Base-by-base conservation (phyloP, 2,329 filamentous ascomycete genomes). In the Ceratocystis destructans region DNA sequence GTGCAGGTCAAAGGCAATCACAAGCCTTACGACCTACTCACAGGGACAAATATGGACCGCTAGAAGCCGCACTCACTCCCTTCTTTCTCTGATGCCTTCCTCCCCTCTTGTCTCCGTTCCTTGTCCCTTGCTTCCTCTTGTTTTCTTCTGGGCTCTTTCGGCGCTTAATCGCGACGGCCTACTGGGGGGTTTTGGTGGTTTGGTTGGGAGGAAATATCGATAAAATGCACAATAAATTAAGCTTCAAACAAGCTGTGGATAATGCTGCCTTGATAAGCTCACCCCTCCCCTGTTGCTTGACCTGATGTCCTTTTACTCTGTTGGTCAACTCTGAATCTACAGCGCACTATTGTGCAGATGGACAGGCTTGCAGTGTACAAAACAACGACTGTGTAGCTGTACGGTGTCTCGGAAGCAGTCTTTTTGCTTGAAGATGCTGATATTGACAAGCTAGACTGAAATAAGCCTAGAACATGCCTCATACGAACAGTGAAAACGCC, bases 331-430 rank as follows among this genome's bases (percentile, higher is more conserved):
- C 48, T 28, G 53, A 31, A 59, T 31, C 25, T n/a, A 37, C 5
- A 59, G 15, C 33, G 55, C 55, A 59, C 55, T 59, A 8, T 15
- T 59, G 55, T 59, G 55, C 5, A 59, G 55, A 59, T 57, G 28
- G 20, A 10, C 31, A 31, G 53, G n/a, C 28, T n/a, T 31, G n/a
- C 22, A 31, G 50, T 17, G 28, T 12, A 22, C 22, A n/a, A 22
- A 53, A 15, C 28, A 33, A 57, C 53, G 53, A 57, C 53, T 10
- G n/a, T 41, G 37, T 41, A 20, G 17, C 48, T 53, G 8, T 25
- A 41, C 37, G 3, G 37, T 41, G 37, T 41, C 37, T 41, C 10
- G 12, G 37, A 41, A 41, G 37, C 12, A 41, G 37, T 41, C 37
- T 41, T 41, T 10, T 15, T 41, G 4, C 37, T 15, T 41, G 37